These are phyloP conservation scores for Logfia minima DNA, from an alignment of 129 eudicot genomes.

Conservation along the genomic window DNA sequence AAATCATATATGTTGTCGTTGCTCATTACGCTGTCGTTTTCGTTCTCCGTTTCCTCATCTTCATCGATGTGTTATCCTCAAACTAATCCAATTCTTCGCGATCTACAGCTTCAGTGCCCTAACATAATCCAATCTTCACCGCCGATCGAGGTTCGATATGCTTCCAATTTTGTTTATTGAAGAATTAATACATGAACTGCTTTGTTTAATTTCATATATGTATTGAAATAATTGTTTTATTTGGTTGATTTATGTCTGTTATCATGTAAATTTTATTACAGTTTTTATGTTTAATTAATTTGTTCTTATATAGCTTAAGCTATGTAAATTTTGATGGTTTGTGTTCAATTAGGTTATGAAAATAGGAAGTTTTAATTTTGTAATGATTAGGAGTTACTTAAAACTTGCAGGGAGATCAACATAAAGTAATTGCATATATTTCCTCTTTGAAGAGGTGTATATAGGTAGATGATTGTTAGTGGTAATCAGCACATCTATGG, in stretches of 20 bases:
- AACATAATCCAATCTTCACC: constrained; percentile 18
- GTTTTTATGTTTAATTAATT: background rate
- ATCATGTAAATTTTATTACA: background rate
- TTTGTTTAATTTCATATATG: background rate
- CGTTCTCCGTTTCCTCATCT: too few relatives aligned
- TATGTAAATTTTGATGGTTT: constrained; percentile 11
- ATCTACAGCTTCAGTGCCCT: constrained; percentile 43
- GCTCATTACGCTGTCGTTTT: too few relatives aligned
- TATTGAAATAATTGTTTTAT: constrained; percentile 13
- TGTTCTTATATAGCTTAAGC: constrained; percentile 20
- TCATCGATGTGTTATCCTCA: too few relatives aligned
- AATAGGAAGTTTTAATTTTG: too few relatives aligned
- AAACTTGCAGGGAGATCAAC: too few relatives aligned
- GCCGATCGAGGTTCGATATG: constrained; percentile 36
- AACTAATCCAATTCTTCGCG: constrained; percentile 21
- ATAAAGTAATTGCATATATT: too few relatives aligned
- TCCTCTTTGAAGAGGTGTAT: too few relatives aligned
- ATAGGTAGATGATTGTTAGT: too few relatives aligned
- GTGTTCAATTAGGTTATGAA: too few relatives aligned
- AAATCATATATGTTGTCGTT: too few relatives aligned
- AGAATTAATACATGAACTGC: background rate
- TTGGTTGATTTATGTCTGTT: constrained; percentile 7
- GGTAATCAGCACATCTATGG: too few relatives aligned
- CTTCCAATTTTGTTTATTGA: constrained; percentile 4
- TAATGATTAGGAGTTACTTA: too few relatives aligned